Conservation (phyloP, 768 basidiomycete genomes). For the Clavulina sp. region DNA sequence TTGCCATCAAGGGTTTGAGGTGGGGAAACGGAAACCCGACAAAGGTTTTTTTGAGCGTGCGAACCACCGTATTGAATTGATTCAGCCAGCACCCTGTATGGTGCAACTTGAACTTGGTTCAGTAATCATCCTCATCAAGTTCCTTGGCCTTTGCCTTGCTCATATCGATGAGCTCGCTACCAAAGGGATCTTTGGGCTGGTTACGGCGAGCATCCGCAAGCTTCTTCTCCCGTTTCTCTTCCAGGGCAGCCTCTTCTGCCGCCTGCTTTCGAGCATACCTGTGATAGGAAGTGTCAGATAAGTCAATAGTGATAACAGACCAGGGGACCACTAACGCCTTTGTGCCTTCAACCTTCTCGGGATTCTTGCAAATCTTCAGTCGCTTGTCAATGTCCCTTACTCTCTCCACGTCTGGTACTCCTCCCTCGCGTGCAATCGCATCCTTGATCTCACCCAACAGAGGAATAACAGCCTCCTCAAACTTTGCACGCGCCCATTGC, state of each 20-base stretch:
- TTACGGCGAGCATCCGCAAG: slow-evolving; percentile 20
- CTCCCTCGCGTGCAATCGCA: slow-evolving; percentile 36
- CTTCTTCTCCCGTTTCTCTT: slow-evolving; percentile 39
- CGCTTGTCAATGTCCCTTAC: slow-evolving; percentile 83
- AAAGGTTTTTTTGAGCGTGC: too few relatives aligned
- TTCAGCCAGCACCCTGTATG: too few relatives aligned
- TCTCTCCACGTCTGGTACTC: slow-evolving; percentile 56
- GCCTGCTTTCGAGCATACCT: slow-evolving; percentile 33
- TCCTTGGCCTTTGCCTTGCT: neutral
- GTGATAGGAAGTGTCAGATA: neutral
- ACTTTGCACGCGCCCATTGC: slow-evolving; percentile 40
- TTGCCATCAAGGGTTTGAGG: too few relatives aligned
- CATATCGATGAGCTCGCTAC: slow-evolving; percentile 26
- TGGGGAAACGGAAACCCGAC: too few relatives aligned
- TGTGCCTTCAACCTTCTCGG: slow-evolving; percentile 87
- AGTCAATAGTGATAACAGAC: neutral
- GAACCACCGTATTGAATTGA: too few relatives aligned
- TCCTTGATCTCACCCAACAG: slow-evolving; percentile 36
- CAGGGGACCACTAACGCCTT: slow-evolving; percentile 38
- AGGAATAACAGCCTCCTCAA: slow-evolving; percentile 19
- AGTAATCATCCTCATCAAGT: neutral
- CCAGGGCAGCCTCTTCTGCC: slow-evolving; percentile 52
- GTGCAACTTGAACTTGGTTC: too few relatives aligned
- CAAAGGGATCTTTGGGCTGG: slow-evolving; percentile 54
- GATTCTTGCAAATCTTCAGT: slow-evolving; percentile 80